Conservation (phyloP, 805 yeast species). For the Zygosaccharomyces rouxii region DNA sequence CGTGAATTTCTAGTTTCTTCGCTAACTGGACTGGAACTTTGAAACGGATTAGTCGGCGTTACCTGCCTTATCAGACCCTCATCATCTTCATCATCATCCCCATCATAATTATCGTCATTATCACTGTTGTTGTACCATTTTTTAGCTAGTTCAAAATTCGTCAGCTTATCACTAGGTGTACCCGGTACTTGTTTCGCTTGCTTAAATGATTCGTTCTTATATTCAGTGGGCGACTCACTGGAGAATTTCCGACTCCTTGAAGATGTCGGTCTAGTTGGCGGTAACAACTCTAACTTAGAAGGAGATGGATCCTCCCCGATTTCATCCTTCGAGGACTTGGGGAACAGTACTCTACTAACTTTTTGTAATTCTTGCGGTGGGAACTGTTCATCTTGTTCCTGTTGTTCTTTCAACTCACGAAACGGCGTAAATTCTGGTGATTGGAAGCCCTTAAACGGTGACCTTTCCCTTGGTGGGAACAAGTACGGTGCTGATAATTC, state of each 20-base stretch:
- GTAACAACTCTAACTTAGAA: slow-evolving; percentile 13
- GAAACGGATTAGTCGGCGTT: slow-evolving; percentile 16
- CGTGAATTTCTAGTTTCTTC: slow-evolving; percentile 15
- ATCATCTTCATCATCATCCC: slow-evolving; percentile 10
- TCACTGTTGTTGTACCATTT: slow-evolving; percentile 34
- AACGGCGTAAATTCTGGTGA: slow-evolving; percentile 35
- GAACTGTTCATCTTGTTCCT: slow-evolving; percentile 8
- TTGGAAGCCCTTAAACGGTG: slow-evolving; percentile 26
- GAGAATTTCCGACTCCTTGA: slow-evolving; percentile 12
- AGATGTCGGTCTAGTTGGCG: slow-evolving; percentile 22
- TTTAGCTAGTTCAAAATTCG: slow-evolving; percentile 31
- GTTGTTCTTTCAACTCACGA: slow-evolving; percentile 13
- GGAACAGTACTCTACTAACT: slow-evolving; percentile 29
- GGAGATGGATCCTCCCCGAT: neutral
- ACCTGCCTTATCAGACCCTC: neutral
- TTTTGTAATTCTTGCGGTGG: slow-evolving; percentile 11
- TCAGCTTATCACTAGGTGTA: slow-evolving; percentile 37
- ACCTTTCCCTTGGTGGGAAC: slow-evolving; percentile 15
- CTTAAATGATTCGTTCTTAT: slow-evolving; percentile 6
- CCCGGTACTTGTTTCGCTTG: slow-evolving; percentile 25
- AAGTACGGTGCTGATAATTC: slow-evolving; percentile 12
- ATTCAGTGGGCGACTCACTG: slow-evolving; percentile 2
- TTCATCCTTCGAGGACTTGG: slow-evolving; percentile 12
- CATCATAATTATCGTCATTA: slow-evolving; percentile 13
- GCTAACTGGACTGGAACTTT: slow-evolving; percentile 10